Base-by-base conservation (phyloP, 306 rosid genomes). In the Ziziphus jujuba region DNA sequence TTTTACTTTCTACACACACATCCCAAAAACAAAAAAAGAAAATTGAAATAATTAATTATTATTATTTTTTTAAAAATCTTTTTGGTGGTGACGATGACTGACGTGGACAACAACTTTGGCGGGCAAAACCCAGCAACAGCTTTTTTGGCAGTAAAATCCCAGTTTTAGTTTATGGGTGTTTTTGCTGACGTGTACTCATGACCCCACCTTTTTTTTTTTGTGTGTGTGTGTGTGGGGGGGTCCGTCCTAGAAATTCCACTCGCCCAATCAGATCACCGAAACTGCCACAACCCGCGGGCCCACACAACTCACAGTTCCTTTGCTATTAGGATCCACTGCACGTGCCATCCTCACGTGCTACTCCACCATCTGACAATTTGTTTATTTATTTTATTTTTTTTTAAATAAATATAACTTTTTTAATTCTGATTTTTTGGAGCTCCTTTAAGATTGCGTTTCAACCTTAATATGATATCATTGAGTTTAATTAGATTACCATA, bases 121-220 rank as follows among this genome's bases (percentile, higher is more conserved):
- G 59, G 73, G 59, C 61, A 60, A 60, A 71, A 51, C 65, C 69
- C 23, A 48, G 66, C 49, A 65, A 17, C 59, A 33, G 25, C 72
- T 22, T 36, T 56, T 62, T 45, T 72, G 84, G 74, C 63, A 9
- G 74, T 47, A 45, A 56, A 66, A 61, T 52, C 45, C 53, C 72
- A 56, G 40, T 55, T 78, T 67, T 75, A 61, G 84, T 63, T 78
- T 45, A n/a, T n/a, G 67, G 15, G 43, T 76, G 74, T 35, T 75
- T 84, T 72, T 70, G 84, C 75, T 77, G 77, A 70, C 79, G 73
- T 75, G 71, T 52, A 14, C 12, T 44, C 72, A 48, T 1, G 35
- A 9, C 14, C 23, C 38, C 58, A 45, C 65, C 53, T 0, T 13
- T 9, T 35, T 47, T 25, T n/a, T n/a, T n/a, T n/a, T n/a, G n/a